Base-by-base conservation (phyloP, 148 eudicot genomes). In the Rhododendron vialii region DNA sequence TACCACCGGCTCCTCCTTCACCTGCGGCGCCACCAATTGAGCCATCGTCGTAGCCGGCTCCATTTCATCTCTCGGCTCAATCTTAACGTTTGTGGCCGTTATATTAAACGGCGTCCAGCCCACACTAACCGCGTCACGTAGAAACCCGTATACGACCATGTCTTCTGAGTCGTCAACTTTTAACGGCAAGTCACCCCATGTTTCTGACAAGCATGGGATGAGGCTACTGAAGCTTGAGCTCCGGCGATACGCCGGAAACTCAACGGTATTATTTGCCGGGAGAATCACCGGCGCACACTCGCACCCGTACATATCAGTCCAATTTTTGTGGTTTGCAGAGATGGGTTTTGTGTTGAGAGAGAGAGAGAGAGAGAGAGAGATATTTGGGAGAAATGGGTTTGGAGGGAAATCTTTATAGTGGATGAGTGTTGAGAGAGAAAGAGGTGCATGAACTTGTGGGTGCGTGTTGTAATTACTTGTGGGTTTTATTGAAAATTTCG, bases 181-280 rank as follows among this genome's bases (percentile, higher is more conserved):
- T 28, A 91, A 82, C 20, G 91, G 92, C 86, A 91, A 85, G 30
- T 89, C 92, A 35, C 92, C 92, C 92, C 92, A 91, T 0, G 88
- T 89, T 24, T 91, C 92, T 22, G 91, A 86, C 73, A 88, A 83
- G 55, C 91, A 91, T 0, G 88, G 83, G 1, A 89, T 38, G 4
- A 89, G 82, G 15, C 89, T 84, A 47, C 85, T 87, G 63, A 89
- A 91, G 82, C 92, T 91, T 33, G 91, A 80, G 79, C 86, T 90
- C 86, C 92, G 84, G 84, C 85, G 35, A 71, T 85, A 89, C 61
- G 51, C n/a, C 69, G 88, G 82, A 0, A 55, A 26, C 0, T 88
- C 90, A 8, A 55, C 88, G 35, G 74, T 20, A 30, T 24, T 20
- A 14, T 22, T 83, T 59, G 41, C 88, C 88, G 85, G 67, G 3